Base-by-base conservation (phyloP, 106 monocot genomes). In the Acorus calamus region DNA sequence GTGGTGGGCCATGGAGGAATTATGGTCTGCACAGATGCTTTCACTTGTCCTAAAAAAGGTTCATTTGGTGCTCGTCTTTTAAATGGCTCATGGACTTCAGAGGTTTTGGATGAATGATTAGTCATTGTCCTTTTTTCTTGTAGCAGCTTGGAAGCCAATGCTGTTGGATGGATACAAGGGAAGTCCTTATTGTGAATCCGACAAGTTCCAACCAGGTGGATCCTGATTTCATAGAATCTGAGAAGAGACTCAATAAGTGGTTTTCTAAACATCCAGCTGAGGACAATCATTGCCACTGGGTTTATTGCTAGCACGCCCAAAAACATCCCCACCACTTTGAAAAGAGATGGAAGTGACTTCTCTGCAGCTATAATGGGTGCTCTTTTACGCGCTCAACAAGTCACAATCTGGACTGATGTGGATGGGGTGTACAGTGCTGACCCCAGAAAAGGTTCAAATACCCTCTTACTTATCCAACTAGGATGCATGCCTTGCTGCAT, bases 401-500 rank as follows among this genome's bases (percentile, higher is more conserved):
- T 98, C 5, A 98, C 96, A 52, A 92, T 98, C 42, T 98, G 96
- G 96, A 98, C 96, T 11, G 96, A 98, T 79, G 96, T 98, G 43
- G 91, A 98, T 83, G 96, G 96, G 61, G 96, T 98, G 68, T 98
- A 74, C 61, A 98, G 96, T 81, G 96, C 96, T 60, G 96, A 98
- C 51, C 91, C 96, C 8, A 84, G 96, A 81, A 98, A 98, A 88
- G 96, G 96, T 98, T 56, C 28, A 28, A 28, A 28, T 28, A 28
- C 28, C 28, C 28, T 28, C 28, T 28, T 28, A 28, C 28, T 28
- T 28, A 28, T 28, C 28, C 28, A 28, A 28, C 28, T 28, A 28
- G 28, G 28, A 28, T 28, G 28, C 28, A 28, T 28, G 28, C 28
- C 28, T n/a, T 28, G 28, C 28, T 28, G 28, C 28, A 28, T 28